phyloP scores from a whole-genome alignment of 2,329 filamentous ascomycete species.

The Diaporthe ilicicola region DNA sequence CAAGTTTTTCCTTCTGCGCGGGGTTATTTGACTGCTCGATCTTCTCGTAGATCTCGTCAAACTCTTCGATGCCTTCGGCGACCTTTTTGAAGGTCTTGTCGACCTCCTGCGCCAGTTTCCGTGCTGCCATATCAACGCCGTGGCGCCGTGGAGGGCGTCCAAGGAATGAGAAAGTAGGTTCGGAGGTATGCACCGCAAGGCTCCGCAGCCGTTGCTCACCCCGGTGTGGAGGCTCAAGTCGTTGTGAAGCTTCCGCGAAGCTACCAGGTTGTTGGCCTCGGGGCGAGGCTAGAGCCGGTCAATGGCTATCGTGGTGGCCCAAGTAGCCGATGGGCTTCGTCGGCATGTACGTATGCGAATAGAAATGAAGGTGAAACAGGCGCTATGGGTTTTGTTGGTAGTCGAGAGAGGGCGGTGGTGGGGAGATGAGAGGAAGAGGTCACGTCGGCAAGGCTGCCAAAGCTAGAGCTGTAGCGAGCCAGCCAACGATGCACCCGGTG shows the following conservation, averaged over 20 bases:
- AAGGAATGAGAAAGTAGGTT: conserved; percentile 30
- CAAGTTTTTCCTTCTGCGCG: conserved; percentile 97
- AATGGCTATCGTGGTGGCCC: not conserved
- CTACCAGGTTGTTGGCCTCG: not conserved
- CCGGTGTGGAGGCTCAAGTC: not conserved
- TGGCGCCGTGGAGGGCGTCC: conserved; percentile 27
- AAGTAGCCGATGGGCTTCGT: not conserved
- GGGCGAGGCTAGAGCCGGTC: not conserved
- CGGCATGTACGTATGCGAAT: not conserved
- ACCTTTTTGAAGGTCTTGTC: conserved; percentile 99
- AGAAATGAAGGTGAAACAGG: not conserved
- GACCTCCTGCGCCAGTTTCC: conserved; percentile 97
- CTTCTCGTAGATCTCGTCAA: conserved; percentile 97
- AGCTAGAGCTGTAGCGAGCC: not conserved
- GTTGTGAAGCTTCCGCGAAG: conserved; percentile 6
- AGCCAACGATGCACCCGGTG: not conserved
- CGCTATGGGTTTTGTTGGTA: not conserved
- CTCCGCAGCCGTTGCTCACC: not conserved
- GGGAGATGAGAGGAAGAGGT: conserved; percentile 7
- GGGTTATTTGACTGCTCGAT: conserved; percentile 91
- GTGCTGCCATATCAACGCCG: conserved; percentile 79
- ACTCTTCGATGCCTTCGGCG: conserved; percentile 87
- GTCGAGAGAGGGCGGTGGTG: not conserved
- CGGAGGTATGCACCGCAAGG: conserved; percentile 17
- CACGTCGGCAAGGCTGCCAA: conserved; percentile 19